A percentile compares a stretch with the other conserved stretches of the same genome.
Evolutionary conservation across 768 basidiomycete species (phyloP).

Genomic region (Podaxis sp.): DNA sequence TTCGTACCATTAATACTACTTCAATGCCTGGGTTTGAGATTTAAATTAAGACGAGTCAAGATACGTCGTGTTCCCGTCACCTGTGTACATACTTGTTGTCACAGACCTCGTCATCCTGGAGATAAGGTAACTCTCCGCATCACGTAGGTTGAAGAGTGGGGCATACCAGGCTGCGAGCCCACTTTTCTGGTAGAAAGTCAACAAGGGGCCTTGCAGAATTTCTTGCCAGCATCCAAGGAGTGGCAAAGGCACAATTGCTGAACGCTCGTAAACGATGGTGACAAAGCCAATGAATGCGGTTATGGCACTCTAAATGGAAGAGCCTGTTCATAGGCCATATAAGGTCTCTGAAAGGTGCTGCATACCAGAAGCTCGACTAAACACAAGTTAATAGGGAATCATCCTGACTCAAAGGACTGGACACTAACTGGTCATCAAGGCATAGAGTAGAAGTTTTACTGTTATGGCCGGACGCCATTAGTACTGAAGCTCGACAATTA

Average conservation of each 20-base stretch:
- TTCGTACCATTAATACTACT: neutral
- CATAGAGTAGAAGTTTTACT: neutral
- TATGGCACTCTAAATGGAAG: neutral
- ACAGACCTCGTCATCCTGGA: neutral
- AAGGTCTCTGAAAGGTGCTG: neutral
- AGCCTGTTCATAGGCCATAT: neutral
- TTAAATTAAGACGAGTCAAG: neutral
- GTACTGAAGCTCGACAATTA: neutral
- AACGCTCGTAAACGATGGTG: neutral
- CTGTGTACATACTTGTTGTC: neutral
- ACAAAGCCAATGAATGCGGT: neutral
- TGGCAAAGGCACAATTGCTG: neutral
- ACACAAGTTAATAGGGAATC: neutral
- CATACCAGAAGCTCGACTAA: neutral
- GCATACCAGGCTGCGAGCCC: neutral
- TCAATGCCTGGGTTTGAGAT: neutral
- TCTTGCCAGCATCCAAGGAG: neutral
- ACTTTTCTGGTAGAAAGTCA: neutral
- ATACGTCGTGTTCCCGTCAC: too few species aligned
- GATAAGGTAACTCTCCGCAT: neutral
- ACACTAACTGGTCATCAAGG: neutral
- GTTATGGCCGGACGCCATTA: neutral
- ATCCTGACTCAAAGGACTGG: neutral
- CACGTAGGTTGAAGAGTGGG: neutral
- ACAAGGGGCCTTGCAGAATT: neutral